Percentiles rank a stretch among this genome's conserved stretches.
Conservation (phyloP, 805 yeast genomes). For the Vanderwaltozyma tropicalis region DNA sequence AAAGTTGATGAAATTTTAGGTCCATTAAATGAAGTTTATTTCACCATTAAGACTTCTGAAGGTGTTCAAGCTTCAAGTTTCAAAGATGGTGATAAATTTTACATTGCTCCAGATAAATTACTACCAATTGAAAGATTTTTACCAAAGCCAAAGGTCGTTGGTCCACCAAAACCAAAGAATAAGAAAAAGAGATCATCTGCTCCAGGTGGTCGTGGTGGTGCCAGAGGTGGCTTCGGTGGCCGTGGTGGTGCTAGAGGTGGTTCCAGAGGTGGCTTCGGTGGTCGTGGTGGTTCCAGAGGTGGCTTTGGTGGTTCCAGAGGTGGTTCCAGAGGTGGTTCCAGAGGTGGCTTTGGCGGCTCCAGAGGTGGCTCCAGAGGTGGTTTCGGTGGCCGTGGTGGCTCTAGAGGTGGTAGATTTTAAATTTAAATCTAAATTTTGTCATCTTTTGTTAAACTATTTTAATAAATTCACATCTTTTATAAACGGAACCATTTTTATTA, state of each 20-base stretch:
- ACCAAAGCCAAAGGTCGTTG: constrained; percentile 87
- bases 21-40: constrained; percentile 94
- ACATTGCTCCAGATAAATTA: constrained; percentile 88
- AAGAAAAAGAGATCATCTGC: constrained; percentile 50
- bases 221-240: constrained; percentile 39
- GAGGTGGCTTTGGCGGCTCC: constrained; percentile 31
- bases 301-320: constrained; percentile 40
- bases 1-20: constrained; percentile 98
- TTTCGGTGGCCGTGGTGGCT: constrained; percentile 34
- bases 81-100: constrained; percentile 93
- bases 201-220: constrained; percentile 38
- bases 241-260: constrained; percentile 32
- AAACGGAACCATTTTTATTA: too few relatives aligned
- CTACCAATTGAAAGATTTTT: constrained; percentile 93
- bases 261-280: constrained; percentile 26
- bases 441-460: background rate
- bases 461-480: background rate
- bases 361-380: constrained; percentile 26
- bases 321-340: constrained; percentile 31
- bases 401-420: constrained; percentile 24
- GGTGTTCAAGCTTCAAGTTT: constrained; percentile 93
- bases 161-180: constrained; percentile 72
- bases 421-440: too few relatives aligned
- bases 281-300: constrained; percentile 37
- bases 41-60: constrained; percentile 91